Base-by-base conservation (phyloP, 768 basidiomycete genomes). In the Leccinum pellstonianum region DNA sequence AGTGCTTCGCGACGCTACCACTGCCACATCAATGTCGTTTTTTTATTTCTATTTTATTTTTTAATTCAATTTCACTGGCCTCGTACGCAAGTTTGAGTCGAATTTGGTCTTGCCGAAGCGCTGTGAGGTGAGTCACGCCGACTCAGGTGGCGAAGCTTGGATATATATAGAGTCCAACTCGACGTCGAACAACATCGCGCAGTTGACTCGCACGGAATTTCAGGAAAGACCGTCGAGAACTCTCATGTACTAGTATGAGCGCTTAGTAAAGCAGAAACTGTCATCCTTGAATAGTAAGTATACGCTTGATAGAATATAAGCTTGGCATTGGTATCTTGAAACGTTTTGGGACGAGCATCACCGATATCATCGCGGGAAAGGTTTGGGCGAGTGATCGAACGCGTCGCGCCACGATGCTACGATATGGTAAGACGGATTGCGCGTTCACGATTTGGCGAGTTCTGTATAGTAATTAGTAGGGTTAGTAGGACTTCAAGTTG, bases 21-120 rank as follows among this genome's bases (percentile, higher is more conserved):
- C 79, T 1, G 95, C 90, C 15, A 87, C 93, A 66, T 93, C 95
- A 1, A 93, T 91, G 69, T 98, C 97, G 72, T 99, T 95, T 23
- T 14, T 93, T 93, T 23, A 23, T 23, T 23, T 23, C 23, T 23
- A 23, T 23, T 23, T 23, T 23, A 23, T 23, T 23, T 23, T 23
- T 23, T 23, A 23, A 23, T 73, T 96, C 94, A 41, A 96, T 68
- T 8, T 14, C 27, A 38, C 37, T 10, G 41, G n/a, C 43, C 43
- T 46, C n/a, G 43, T 46, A 46, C 8, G 41, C 4, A 43, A 9
- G 4, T 43, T 9, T 4, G 14, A 7, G 3, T 43, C 10, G 9
- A 3, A 19, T 43, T n/a, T 4, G 41, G 15, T n/a, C 41, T 43
- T 4, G 41, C 9, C n/a, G 41, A 43, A 43, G 29, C 41, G 17